Percentiles rank a stretch among this genome's conserved stretches.
phyloP scores from a whole-genome alignment of 2,329 filamentous ascomycete species.

The Myriosclerotinia curreyana region DNA sequence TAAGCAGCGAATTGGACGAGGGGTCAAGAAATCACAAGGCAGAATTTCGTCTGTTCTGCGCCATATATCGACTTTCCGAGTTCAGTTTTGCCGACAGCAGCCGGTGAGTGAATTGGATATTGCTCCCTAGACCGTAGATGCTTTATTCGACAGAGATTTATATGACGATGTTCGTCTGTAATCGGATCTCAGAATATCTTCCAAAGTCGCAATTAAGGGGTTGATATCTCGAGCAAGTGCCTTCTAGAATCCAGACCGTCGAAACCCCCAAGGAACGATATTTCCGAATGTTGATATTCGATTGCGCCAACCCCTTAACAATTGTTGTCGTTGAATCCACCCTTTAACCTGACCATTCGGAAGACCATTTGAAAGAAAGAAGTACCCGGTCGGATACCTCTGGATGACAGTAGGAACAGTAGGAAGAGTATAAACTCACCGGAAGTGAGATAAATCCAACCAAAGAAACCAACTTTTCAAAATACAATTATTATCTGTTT shows the following conservation, averaged over 20 bases:
- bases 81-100: background rate
- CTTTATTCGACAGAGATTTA: background rate
- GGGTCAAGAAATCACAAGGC: background rate
- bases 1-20: background rate
- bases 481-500: conserved; percentile 25
- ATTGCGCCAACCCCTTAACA: background rate
- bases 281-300: background rate
- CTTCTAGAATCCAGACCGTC: background rate
- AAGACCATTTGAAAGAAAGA: conserved; percentile 3
- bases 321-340: conserved; percentile 13
- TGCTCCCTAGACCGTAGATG: background rate
- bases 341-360: background rate
- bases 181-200: background rate
- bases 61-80: background rate
- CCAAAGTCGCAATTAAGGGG: background rate
- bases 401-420: background rate
- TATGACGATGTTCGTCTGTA: background rate
- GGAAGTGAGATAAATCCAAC: conserved; percentile 13
- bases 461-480: background rate
- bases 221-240: background rate
- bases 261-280: background rate
- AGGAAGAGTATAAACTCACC: conserved; percentile 20
- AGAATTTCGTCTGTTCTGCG: background rate
- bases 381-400: conserved; percentile 10
- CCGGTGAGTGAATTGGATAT: conserved; percentile 1